Evolutionary conservation across 2,329 filamentous ascomycete species (phyloP).

Genomic region (Hortaea sp.): DNA sequence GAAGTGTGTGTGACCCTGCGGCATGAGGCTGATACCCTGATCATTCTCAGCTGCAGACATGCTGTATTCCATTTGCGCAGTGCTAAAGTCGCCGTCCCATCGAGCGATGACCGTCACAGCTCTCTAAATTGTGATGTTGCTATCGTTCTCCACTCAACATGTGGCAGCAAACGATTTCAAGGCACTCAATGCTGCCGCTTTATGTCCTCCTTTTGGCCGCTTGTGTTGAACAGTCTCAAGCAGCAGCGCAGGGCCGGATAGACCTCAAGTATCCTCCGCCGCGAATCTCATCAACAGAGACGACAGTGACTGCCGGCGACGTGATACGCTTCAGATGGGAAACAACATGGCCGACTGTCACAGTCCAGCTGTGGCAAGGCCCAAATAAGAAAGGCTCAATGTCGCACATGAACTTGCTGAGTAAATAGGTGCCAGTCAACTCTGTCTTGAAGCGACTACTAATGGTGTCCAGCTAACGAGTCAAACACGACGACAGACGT

Average conservation of each 20-base stretch:
- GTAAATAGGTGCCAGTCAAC: neutral
- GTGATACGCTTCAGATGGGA: neutral
- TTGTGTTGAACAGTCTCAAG: neutral
- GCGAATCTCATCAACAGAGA: neutral
- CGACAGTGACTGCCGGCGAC: neutral
- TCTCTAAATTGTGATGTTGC: too few species aligned
- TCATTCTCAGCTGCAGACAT: too few species aligned
- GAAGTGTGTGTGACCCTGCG: too few species aligned
- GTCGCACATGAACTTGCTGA: neutral
- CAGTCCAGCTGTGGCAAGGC: neutral
- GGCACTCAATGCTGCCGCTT: too few species aligned
- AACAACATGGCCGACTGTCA: neutral
- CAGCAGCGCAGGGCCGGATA: neutral
- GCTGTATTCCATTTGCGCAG: too few species aligned
- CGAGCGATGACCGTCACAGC: too few species aligned
- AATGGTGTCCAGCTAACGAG: neutral
- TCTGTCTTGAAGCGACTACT: too few species aligned
- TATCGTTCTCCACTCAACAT: too few species aligned
- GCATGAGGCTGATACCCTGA: too few species aligned
- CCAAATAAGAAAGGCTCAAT: neutral
- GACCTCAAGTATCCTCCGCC: neutral
- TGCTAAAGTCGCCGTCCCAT: too few species aligned
- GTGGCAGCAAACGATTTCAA: too few species aligned
- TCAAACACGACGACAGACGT: neutral
- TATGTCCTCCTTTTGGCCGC: too few species aligned